Evolutionary conservation across 768 basidiomycete genomes (phyloP), one percentile per base, ranked within the genome.

Genomic region (Leucocoprinus leucothites): DNA sequence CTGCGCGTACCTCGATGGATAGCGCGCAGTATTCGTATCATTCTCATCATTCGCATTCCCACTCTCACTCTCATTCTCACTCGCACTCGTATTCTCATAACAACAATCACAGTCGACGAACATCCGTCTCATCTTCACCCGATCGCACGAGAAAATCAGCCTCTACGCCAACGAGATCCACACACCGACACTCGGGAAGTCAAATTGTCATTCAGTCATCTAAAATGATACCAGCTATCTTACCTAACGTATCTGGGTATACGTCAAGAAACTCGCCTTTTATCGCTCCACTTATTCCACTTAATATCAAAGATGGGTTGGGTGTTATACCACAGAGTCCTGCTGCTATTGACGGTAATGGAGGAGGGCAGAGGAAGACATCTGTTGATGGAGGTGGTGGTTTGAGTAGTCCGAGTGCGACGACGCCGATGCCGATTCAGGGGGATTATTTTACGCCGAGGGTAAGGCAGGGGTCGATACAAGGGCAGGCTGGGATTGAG

Each of bases 191-290:
- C 7, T 47, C 51, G 21, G 26, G 58, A 46, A 56, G 68, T 60
- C 41, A 58, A 36, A 46, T 62, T 31, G 78, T 94, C 40, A 69
- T 89, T 7, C 79, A 71, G 16, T 79, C 92, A 0, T 73, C 86
- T 0, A 82, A 78, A 31, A 85, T 90, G 79, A 71, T 85, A 9
- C 86, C 85, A 3, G 87, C 85, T 1, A 65, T 85, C 4, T 63
- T 81, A n/a, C 84, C 86, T 2, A 62, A 71, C 9, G 69, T 77
- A 9, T 70, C 79, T 3, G 65, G 75, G 3, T 65, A 77, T 1
- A 64, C 73, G 8, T 40, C 53, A 36, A 71, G 77, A 46, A 64
- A 79, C 3, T 82, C 83, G 1, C 84, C 86, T 8, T 71, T 88
- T 22, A 67, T 84, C 24, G 72, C 84, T 1, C 82, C 87, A 0